Evolutionary conservation across 345 rosid genomes (phyloP), one percentile per base, ranked within the genome.

Genomic region (Cardamine resedifolia): DNA sequence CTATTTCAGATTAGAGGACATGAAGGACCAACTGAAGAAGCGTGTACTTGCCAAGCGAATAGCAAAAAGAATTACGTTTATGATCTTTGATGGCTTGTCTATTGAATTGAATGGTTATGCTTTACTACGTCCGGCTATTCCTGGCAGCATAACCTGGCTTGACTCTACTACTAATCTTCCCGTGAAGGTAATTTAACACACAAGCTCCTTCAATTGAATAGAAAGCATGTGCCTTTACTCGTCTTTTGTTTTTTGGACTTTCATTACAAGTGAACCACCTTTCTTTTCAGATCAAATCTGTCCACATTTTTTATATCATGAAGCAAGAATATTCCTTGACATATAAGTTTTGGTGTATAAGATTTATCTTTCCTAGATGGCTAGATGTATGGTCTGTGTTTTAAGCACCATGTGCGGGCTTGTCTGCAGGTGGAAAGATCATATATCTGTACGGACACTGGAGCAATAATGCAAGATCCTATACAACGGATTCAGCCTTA

Each of bases 141-240:
- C 91, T 72, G 99, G 99, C 83, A 70, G 85, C 64, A 85, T 84
- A 71, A 87, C 88, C 19, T 95, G 99, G 99, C 91, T 95, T 64
- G 96, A 95, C 85, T 91, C 99, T 62, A 89, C 91, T 58, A 87
- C 91, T 30, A 95, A 95, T 81, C 88, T 81, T 78, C 96, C 93
- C 24, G 74, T 95, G 71, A 91, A 88, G 97, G 99, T 95, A 80
- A 56, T 56, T 41, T 44, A 5, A 49, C 39, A 19, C 56, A 30
- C 14, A 59, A 45, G 50, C 28, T 74, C 64, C 38, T 58, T 36
- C 15, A 23, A 1, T 16, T 55, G 7, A 51, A 41, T 60, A 41
- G 14, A 38, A 43, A 31, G 16, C 47, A 18, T 38, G 14, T 56
- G 21, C 38, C 26, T 36, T 74, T 39, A 36, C 52, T 24, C 53